A percentile compares a stretch with the other conserved stretches of the same genome.
These are phyloP conservation scores for Coemansia sp. DNA, from an alignment of 192 early-diverging fungal species.

Conservation along the genomic window DNA sequence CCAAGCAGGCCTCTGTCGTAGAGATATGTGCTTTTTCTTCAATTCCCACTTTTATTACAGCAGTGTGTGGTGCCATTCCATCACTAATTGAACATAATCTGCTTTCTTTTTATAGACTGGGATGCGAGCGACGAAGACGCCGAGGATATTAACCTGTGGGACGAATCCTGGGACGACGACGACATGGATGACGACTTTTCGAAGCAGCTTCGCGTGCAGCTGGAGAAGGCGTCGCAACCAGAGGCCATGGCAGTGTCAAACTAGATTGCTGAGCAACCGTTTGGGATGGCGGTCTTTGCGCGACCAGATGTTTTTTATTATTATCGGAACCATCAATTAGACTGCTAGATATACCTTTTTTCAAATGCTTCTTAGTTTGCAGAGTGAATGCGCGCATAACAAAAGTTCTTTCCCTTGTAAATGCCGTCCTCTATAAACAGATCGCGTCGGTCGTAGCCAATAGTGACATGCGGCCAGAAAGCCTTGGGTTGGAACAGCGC, in stretches of 20 bases:
- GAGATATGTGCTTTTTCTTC: not conserved
- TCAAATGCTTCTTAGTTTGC: conserved; percentile 3
- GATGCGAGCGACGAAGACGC: conserved; percentile 74
- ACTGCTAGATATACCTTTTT: too few relatives aligned
- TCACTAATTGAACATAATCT: not conserved
- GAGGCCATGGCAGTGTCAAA: conserved; percentile 39
- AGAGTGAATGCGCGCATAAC: conserved; percentile 55
- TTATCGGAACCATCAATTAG: too few relatives aligned
- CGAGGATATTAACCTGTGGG: conserved; percentile 67
- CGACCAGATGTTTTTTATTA: conserved; percentile 1
- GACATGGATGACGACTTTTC: conserved; percentile 90
- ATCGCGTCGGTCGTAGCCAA: conserved; percentile 65
- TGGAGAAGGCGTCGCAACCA: conserved; percentile 35
- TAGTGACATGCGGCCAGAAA: conserved; percentile 68
- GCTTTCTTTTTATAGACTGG: conserved; percentile 64
- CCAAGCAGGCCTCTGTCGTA: not conserved
- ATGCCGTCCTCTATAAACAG: conserved; percentile 66
- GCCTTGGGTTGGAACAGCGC: conserved; percentile 65
- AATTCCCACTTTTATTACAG: not conserved
- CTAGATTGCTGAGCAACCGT: conserved; percentile 8
- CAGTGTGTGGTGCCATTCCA: not conserved
- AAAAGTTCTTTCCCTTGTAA: conserved; percentile 69
- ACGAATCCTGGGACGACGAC: conserved; percentile 92
- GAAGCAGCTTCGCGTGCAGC: conserved; percentile 67
- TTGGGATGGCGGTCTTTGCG: not conserved